phyloP scores from a whole-genome alignment of 306 rosid genomes.

The Clitoria ternatea region DNA sequence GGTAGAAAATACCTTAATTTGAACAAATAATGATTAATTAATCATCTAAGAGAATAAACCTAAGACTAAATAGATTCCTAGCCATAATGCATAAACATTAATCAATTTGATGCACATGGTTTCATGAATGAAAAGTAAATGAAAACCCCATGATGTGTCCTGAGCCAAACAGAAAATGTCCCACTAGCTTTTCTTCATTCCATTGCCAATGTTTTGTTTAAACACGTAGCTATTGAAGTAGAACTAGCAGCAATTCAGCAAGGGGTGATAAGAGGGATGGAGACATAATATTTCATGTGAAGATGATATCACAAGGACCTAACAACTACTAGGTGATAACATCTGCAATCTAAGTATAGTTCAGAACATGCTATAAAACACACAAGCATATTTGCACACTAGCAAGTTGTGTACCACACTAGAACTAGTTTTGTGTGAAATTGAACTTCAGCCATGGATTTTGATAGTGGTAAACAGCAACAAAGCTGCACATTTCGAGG shows the following conservation, averaged over 20 bases:
- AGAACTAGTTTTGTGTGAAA: slow-evolving; percentile 27
- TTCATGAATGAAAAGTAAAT: slow-evolving; percentile 23
- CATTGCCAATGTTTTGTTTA: slow-evolving; percentile 25
- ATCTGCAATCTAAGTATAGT: background rate
- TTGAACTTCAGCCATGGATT: slow-evolving; percentile 34
- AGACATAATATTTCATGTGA: slow-evolving; percentile 31
- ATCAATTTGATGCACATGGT: slow-evolving; percentile 1
- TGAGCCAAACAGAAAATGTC: slow-evolving; percentile 9
- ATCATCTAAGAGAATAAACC: background rate
- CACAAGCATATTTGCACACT: slow-evolving; percentile 3
- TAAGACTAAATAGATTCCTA: background rate
- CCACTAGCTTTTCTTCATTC: slow-evolving; percentile 27
- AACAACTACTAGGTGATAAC: slow-evolving; percentile 32
- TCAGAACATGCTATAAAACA: slow-evolving; percentile 15
- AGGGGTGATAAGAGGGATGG: slow-evolving; percentile 15
- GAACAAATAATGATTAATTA: background rate
- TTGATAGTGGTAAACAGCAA: slow-evolving; percentile 6
- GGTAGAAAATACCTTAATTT: no score
- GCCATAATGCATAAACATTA: background rate
- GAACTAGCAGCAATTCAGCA: slow-evolving; percentile 12
- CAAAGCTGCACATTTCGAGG: background rate
- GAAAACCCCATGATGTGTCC: slow-evolving; percentile 15
- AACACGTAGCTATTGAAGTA: slow-evolving; percentile 22
- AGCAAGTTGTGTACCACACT: slow-evolving; percentile 5
- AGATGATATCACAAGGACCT: slow-evolving; percentile 29